Conservation (phyloP, 2,329 filamentous ascomycete species). For the Aspergillus caelatus region DNA sequence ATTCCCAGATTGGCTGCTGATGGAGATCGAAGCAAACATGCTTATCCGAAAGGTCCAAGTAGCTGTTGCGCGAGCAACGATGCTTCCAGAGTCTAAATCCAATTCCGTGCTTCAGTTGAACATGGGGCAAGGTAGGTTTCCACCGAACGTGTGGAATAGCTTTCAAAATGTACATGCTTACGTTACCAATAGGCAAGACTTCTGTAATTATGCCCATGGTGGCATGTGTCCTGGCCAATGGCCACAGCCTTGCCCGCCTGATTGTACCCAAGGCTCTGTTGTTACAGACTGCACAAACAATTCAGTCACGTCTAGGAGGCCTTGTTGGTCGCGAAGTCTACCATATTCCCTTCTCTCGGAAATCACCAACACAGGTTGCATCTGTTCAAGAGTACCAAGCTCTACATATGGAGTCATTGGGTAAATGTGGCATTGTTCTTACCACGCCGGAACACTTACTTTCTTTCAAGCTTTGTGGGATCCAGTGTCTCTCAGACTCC, state of each 20-base stretch:
- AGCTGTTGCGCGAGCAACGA: slow-evolving; percentile 65
- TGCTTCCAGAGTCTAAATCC: slow-evolving; percentile 51
- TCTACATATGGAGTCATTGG: slow-evolving; percentile 49
- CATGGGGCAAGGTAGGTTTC: slow-evolving; percentile 62
- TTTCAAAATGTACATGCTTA: neutral
- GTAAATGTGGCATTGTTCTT: slow-evolving; percentile 57
- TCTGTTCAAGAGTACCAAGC: slow-evolving; percentile 37
- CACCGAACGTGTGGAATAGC: no score
- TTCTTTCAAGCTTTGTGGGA: slow-evolving; percentile 65
- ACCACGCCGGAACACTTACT: slow-evolving; percentile 66
- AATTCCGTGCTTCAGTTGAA: slow-evolving; percentile 69
- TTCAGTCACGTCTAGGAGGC: slow-evolving; percentile 59
- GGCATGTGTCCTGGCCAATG: slow-evolving; percentile 57
- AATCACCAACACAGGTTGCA: slow-evolving; percentile 35
- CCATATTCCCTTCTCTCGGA: slow-evolving; percentile 62
- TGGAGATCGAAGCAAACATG: slow-evolving; percentile 68
- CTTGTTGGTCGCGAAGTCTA: slow-evolving; percentile 58
- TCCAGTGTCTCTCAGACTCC: slow-evolving; percentile 59
- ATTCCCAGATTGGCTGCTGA: slow-evolving; percentile 64
- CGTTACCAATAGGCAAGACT: slow-evolving; percentile 50
- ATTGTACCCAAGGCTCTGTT: slow-evolving; percentile 65
- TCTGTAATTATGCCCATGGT: slow-evolving; percentile 72
- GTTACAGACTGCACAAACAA: slow-evolving; percentile 62
- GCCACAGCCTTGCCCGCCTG: slow-evolving; percentile 54
- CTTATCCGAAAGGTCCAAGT: slow-evolving; percentile 65